These are phyloP conservation scores for Colletotrichum sp. DNA, from an alignment of 2,329 filamentous ascomycete genomes.

Conservation along the genomic window DNA sequence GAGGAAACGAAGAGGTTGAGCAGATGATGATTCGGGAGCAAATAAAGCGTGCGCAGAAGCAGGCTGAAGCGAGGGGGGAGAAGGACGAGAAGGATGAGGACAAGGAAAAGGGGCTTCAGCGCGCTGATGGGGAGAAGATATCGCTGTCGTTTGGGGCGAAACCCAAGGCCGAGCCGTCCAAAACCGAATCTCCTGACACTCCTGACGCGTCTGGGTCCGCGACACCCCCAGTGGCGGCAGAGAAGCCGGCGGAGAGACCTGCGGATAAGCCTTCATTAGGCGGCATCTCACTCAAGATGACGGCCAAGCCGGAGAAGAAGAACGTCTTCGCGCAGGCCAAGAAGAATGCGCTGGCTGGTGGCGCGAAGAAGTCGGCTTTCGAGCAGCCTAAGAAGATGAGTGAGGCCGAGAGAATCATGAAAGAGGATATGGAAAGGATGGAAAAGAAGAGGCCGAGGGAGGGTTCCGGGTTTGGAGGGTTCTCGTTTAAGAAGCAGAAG, in stretches of 20 bases:
- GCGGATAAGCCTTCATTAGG: conserved; percentile 18
- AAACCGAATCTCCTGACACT: conserved; percentile 13
- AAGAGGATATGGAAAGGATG: conserved; percentile 78
- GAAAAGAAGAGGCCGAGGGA: conserved; percentile 70
- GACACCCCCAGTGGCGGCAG: conserved; percentile 22
- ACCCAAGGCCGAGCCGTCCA: conserved; percentile 24
- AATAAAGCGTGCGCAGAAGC: conserved; percentile 75
- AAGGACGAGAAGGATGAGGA: conserved; percentile 45
- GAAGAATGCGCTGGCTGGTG: conserved; percentile 71
- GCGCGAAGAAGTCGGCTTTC: conserved; percentile 65
- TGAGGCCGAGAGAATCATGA: conserved; percentile 89
- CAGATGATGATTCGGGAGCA: conserved; percentile 84
- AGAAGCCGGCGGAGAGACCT: conserved; percentile 21
- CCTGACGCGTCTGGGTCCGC: conserved; percentile 9
- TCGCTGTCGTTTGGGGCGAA: conserved; percentile 70
- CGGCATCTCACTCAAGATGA: conserved; percentile 69
- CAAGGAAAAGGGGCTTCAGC: conserved; percentile 55
- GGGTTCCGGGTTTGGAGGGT: conserved; percentile 48
- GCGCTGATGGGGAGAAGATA: conserved; percentile 77
- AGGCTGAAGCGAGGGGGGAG: conserved; percentile 52
- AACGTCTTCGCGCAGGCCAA: conserved; percentile 74
- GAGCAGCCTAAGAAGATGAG: conserved; percentile 83
- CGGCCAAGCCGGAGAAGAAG: conserved; percentile 70
- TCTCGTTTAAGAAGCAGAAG: conserved; percentile 58
- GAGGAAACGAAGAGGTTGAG: conserved; percentile 89